Percentiles rank a stretch among this genome's conserved stretches.
Conservation (phyloP, 228 moss, liverwort and hornwort genomes). For the Sphagnum fallax region DNA sequence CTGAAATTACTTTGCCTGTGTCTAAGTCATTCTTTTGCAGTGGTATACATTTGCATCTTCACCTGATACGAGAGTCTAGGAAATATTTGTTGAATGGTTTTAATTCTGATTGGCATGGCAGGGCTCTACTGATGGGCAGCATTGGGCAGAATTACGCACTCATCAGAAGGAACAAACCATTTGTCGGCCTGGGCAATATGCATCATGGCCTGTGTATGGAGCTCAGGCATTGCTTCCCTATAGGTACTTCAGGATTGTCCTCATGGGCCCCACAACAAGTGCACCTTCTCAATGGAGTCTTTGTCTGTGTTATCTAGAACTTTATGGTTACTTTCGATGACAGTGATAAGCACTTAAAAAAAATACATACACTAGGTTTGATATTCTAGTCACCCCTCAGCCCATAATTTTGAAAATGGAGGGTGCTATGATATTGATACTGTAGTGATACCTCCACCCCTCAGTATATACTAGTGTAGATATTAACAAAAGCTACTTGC, state of each 20-base stretch:
- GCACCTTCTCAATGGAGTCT: conserved; percentile 78
- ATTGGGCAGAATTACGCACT: conserved; percentile 71
- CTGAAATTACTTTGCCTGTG: background rate
- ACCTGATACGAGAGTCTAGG: background rate
- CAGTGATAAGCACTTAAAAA: background rate
- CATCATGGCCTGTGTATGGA: conserved; percentile 88
- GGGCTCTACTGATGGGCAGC: conserved; percentile 83
- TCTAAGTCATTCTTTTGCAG: background rate
- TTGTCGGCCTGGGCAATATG: conserved; percentile 67
- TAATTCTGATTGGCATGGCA: conserved; percentile 14
- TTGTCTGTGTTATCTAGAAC: conserved; percentile 75
- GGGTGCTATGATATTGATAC: no score
- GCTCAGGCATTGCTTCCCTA: conserved; percentile 61
- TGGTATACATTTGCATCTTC: background rate
- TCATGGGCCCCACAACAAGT: conserved; percentile 62
- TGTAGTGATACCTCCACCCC: no score
- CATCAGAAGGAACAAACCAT: conserved; percentile 74
- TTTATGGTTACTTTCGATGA: conserved; percentile 91
- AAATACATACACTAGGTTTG: conserved; percentile 1
- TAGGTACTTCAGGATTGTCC: conserved; percentile 64
- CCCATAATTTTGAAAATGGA: background rate
- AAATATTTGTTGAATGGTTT: background rate
- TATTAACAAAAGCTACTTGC: no score
- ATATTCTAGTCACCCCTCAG: background rate
- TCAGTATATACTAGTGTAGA: no score